phyloP scores from a whole-genome alignment of 2,329 filamentous ascomycete genomes.

The Venturia oleaginea region DNA sequence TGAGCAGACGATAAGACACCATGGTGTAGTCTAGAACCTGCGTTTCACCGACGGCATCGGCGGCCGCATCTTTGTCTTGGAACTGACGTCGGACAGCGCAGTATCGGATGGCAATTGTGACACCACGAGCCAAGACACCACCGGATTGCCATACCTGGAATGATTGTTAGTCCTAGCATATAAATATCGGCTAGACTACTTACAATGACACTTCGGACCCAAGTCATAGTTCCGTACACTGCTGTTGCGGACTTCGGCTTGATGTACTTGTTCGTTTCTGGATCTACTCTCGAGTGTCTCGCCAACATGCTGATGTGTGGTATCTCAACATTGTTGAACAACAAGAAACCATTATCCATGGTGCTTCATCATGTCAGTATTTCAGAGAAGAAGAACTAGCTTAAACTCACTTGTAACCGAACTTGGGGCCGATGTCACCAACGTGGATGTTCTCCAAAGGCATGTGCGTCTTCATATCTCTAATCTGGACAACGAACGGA shows the following conservation, averaged over 20 bases:
- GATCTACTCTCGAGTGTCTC: slow-evolving; percentile 51
- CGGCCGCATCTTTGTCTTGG: slow-evolving; percentile 60
- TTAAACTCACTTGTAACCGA: slow-evolving; percentile 54
- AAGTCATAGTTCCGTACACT: slow-evolving; percentile 68
- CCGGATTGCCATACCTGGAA: slow-evolving; percentile 46
- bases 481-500: slow-evolving; percentile 68
- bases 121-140: slow-evolving; percentile 61
- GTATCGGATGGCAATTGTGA: slow-evolving; percentile 70
- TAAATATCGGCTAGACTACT: not conserved
- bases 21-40: slow-evolving; percentile 74
- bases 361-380: slow-evolving; percentile 31
- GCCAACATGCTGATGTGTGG: slow-evolving; percentile 67
- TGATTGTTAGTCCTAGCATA: not conserved
- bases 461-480: slow-evolving; percentile 60
- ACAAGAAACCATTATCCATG: slow-evolving; percentile 73
- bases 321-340: slow-evolving; percentile 68
- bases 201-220: slow-evolving; percentile 61
- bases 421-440: slow-evolving; percentile 74
- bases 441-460: slow-evolving; percentile 62
- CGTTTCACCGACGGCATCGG: slow-evolving; percentile 53
- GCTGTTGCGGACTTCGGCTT: slow-evolving; percentile 57
- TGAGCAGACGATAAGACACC: slow-evolving; percentile 65
- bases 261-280: slow-evolving; percentile 57
- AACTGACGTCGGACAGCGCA: slow-evolving; percentile 68
- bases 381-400: slow-evolving; percentile 20